phyloP scores from a whole-genome alignment of 345 rosid genomes.

The Gynandropsis gynandra region DNA sequence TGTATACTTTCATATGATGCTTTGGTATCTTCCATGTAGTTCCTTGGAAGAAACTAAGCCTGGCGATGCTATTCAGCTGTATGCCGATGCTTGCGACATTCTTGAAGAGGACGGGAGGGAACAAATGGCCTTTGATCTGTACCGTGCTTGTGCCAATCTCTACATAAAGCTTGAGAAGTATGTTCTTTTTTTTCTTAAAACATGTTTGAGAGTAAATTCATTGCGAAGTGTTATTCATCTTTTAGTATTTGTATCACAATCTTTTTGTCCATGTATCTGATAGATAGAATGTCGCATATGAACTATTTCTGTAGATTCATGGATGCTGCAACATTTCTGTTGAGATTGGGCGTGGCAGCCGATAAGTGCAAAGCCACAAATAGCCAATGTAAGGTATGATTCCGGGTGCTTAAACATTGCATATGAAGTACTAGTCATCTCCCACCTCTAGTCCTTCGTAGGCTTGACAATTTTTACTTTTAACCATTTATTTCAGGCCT shows the following conservation, averaged over 20 bases:
- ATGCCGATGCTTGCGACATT: slow-evolving; percentile 71
- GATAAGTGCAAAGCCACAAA: slow-evolving; percentile 81
- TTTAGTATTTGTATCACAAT: neutral
- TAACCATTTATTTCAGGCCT: slow-evolving; percentile 51
- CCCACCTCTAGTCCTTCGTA: no score
- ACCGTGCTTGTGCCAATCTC: slow-evolving; percentile 62
- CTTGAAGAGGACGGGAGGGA: slow-evolving; percentile 97
- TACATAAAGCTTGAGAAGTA: slow-evolving; percentile 88
- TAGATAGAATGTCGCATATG: neutral
- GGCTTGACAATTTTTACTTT: no score
- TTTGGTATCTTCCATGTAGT: slow-evolving; percentile 28
- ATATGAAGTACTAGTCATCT: neutral
- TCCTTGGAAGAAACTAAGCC: slow-evolving; percentile 75
- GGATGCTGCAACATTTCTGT: slow-evolving; percentile 70
- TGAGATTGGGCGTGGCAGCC: slow-evolving; percentile 84
- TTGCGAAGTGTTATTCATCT: neutral
- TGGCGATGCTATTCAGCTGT: slow-evolving; percentile 69
- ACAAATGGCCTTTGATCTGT: slow-evolving; percentile 95
- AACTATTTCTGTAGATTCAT: slow-evolving; percentile 38
- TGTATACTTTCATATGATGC: neutral
- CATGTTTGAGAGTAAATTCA: slow-evolving; percentile 1
- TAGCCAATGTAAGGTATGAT: slow-evolving; percentile 88
- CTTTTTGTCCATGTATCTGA: neutral
- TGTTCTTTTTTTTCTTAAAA: slow-evolving; percentile 24
- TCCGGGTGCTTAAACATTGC: neutral